These are phyloP conservation scores for Colletotrichum orbiculare DNA, from an alignment of 2,329 filamentous ascomycete genomes.

Conservation along the genomic window DNA sequence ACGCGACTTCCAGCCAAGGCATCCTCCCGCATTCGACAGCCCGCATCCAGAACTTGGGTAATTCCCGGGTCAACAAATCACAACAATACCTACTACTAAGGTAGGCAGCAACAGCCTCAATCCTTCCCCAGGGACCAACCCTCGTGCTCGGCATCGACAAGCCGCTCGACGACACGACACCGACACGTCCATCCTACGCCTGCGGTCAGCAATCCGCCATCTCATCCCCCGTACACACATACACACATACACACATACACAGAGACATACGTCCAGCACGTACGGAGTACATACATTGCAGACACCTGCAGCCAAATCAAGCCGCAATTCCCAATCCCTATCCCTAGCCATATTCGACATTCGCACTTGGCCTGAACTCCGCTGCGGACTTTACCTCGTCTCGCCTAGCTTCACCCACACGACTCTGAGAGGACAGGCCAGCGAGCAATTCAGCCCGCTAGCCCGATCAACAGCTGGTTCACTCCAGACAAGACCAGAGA, in stretches of 20 bases:
- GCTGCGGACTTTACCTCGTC: slow-evolving; percentile 31
- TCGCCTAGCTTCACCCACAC: slow-evolving; percentile 17
- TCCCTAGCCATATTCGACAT: slow-evolving; percentile 18
- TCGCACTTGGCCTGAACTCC: slow-evolving; percentile 27
- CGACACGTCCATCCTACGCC: slow-evolving; percentile 8
- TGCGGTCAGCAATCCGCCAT: slow-evolving; percentile 36
- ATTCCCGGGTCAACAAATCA: slow-evolving; percentile 9
- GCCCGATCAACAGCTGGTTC: no score
- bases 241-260: no score
- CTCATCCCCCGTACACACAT: no score
- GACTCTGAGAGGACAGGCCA: no score
- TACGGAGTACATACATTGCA: no score
- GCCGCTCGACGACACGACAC: slow-evolving; percentile 22
- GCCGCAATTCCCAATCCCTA: slow-evolving; percentile 24
- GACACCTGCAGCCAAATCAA: slow-evolving; percentile 17
- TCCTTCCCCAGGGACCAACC: background rate
- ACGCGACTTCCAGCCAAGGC: background rate
- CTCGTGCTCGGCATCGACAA: slow-evolving; percentile 3
- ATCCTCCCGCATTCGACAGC: slow-evolving; percentile 7
- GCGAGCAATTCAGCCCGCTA: no score
- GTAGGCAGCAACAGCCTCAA: slow-evolving; percentile 1
- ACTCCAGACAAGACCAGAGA: no score
- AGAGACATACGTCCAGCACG: no score
- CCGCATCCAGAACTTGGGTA: slow-evolving; percentile 11
- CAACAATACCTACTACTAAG: slow-evolving; percentile 4